phyloP scores from a whole-genome alignment of 768 basidiomycete genomes.

The Plicaturopsis crispa region DNA sequence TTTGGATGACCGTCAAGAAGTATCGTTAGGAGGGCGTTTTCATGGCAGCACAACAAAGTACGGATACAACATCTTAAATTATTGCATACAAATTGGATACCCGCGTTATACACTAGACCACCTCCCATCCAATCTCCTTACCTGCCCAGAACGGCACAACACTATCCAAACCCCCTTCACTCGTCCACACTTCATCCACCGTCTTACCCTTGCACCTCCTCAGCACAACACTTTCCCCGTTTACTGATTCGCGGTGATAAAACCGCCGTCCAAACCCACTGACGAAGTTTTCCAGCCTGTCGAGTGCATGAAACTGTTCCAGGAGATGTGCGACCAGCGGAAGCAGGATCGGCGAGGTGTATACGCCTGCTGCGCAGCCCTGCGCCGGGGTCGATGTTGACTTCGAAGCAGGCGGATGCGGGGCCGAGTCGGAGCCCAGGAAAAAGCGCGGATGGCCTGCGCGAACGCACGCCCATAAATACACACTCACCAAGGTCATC shows the following conservation, averaged over 20 bases:
- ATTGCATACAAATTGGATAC: too few species aligned
- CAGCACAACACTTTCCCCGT: constrained; percentile 33
- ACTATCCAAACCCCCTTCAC: constrained; percentile 37
- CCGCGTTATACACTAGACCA: too few species aligned
- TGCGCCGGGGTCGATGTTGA: constrained; percentile 61
- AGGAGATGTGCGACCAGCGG: constrained; percentile 86
- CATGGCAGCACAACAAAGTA: too few species aligned
- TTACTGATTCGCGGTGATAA: constrained; percentile 40
- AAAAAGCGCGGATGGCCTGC: constrained; percentile 91
- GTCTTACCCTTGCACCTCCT: constrained; percentile 27
- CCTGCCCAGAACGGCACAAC: constrained; percentile 89
- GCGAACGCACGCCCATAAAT: too few species aligned
- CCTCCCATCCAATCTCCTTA: constrained; percentile 69
- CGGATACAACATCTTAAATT: too few species aligned
- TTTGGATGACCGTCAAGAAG: too few species aligned
- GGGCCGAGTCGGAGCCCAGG: constrained; percentile 94
- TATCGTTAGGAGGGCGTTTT: too few species aligned
- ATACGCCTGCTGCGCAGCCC: constrained; percentile 91
- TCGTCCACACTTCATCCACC: constrained; percentile 42
- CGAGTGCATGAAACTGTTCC: constrained; percentile 81
- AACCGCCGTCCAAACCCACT: constrained; percentile 74
- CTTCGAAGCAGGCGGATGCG: constrained; percentile 70
- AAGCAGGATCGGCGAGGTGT: constrained; percentile 88
- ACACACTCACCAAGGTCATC: constrained; percentile 6
- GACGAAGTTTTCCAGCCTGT: constrained; percentile 75